Evolutionary conservation across 2,329 filamentous ascomycete genomes (phyloP).

Genomic region (Aspergillus sp.): DNA sequence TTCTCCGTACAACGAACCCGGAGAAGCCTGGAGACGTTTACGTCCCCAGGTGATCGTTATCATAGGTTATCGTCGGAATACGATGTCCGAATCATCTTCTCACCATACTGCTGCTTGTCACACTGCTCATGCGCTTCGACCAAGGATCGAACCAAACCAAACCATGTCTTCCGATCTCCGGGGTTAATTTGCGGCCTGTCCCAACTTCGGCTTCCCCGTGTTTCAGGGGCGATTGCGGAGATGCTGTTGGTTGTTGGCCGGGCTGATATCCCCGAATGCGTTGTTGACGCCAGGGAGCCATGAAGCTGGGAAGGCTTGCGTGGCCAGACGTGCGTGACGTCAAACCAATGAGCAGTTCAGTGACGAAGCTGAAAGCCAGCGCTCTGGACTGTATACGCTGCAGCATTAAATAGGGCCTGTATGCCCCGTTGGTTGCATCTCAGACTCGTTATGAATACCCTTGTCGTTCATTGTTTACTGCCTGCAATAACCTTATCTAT

Average conservation of each 20-base stretch:
- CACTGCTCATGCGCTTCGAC: not conserved
- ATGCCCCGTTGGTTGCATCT: not conserved
- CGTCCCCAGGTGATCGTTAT: too few species aligned
- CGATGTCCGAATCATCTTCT: not conserved
- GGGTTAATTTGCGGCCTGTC: constrained; percentile 12
- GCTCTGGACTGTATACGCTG: too few species aligned
- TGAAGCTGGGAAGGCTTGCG: constrained; percentile 11
- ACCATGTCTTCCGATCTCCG: constrained; percentile 3
- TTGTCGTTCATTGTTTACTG: too few species aligned
- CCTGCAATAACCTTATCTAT: not conserved
- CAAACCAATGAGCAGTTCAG: constrained; percentile 6
- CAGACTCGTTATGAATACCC: not conserved
- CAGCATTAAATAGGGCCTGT: too few species aligned
- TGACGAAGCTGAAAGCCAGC: not conserved
- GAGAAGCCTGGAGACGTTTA: too few species aligned
- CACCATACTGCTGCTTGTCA: not conserved
- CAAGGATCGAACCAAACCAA: not conserved
- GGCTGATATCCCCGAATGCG: constrained; percentile 19
- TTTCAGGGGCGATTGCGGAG: constrained; percentile 5
- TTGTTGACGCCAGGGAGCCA: not conserved
- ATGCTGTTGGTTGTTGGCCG: constrained; percentile 9
- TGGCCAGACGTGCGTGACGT: constrained; percentile 1
- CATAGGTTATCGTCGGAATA: too few species aligned
- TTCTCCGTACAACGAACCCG: too few species aligned
- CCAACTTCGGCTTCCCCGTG: constrained; percentile 2